These are phyloP conservation scores for Mortierella sp. DNA, from an alignment of 371 early-diverging fungal genomes.

Conservation along the genomic window DNA sequence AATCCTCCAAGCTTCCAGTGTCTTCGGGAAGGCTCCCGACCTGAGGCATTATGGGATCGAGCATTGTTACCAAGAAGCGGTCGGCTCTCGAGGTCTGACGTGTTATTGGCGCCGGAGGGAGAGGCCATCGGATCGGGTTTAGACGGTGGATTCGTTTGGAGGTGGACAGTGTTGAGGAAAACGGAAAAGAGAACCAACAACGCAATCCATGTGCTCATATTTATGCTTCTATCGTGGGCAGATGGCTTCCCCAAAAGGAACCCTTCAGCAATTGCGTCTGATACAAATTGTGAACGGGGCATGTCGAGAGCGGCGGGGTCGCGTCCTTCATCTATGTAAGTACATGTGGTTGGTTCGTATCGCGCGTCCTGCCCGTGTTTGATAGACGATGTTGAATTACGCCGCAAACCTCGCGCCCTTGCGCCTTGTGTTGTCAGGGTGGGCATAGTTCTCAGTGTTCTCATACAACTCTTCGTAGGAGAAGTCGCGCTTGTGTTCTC, in stretches of 20 bases:
- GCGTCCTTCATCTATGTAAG: no score
- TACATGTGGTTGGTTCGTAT: no score
- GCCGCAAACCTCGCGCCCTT: constrained; percentile 37
- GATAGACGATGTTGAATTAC: background rate
- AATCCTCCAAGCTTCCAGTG: constrained; percentile 32
- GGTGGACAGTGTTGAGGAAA: background rate
- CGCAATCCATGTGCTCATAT: background rate
- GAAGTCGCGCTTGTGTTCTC: constrained; percentile 42
- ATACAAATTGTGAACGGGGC: no score
- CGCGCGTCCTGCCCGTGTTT: no score
- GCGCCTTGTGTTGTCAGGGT: constrained; percentile 26
- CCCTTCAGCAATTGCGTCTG: no score
- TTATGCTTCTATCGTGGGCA: background rate
- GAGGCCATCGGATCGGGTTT: background rate
- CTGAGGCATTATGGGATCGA: constrained; percentile 37
- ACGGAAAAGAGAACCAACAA: background rate
- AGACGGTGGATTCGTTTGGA: background rate
- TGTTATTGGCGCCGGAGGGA: background rate
- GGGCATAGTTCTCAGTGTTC: constrained; percentile 25
- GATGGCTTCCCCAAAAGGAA: no score
- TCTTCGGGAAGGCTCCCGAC: constrained; percentile 9
- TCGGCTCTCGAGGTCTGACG: constrained; percentile 26
- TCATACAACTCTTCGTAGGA: constrained; percentile 52
- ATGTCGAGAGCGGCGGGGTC: no score
- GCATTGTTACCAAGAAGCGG: constrained; percentile 24